These are phyloP conservation scores for Eimeria sp. DNA, from an alignment of 169 alveolate species.

Conservation along the genomic window DNA sequence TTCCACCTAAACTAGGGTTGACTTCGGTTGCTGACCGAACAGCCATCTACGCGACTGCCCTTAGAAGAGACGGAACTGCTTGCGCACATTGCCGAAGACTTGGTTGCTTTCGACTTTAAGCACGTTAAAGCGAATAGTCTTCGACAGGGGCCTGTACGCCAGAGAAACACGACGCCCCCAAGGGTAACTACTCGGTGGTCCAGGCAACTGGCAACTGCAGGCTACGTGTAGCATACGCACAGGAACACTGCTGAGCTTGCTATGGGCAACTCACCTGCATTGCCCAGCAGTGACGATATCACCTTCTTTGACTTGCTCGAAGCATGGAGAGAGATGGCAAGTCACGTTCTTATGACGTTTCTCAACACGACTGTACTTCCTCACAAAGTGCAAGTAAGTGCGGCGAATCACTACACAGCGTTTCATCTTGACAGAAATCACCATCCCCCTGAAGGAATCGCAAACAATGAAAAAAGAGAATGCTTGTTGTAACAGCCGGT, in stretches of 20 bases:
- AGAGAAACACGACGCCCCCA: not conserved
- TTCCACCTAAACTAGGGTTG: conserved; percentile 20
- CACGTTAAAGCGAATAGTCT: conserved; percentile 99
- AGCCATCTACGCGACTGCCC: conserved; percentile 22
- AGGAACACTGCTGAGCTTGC: no score
- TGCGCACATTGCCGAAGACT: conserved; percentile 99
- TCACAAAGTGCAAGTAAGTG: conserved; percentile 98
- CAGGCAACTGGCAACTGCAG: no score
- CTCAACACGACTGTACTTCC: conserved; percentile 99
- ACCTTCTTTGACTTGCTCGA: conserved; percentile 98
- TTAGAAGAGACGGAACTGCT: conserved; percentile 98
- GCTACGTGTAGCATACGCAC: no score
- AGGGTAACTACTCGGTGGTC: no score
- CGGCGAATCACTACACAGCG: conserved; percentile 99
- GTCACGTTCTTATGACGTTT: conserved; percentile 99
- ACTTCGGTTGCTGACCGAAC: conserved; percentile 13
- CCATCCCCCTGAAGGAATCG: conserved; percentile 96
- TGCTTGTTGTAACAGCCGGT: not conserved
- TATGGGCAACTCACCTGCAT: conserved; percentile 93
- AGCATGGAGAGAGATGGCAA: conserved; percentile 99
- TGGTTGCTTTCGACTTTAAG: conserved; percentile 98
- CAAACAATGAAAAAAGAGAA: not conserved
- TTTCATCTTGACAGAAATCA: conserved; percentile 99
- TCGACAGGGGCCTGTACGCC: conserved; percentile 97
- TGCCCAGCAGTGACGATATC: conserved; percentile 99